Evolutionary conservation across 1,139 yeast genomes (phyloP).

Genomic region (Arxiozyma telluris): DNA sequence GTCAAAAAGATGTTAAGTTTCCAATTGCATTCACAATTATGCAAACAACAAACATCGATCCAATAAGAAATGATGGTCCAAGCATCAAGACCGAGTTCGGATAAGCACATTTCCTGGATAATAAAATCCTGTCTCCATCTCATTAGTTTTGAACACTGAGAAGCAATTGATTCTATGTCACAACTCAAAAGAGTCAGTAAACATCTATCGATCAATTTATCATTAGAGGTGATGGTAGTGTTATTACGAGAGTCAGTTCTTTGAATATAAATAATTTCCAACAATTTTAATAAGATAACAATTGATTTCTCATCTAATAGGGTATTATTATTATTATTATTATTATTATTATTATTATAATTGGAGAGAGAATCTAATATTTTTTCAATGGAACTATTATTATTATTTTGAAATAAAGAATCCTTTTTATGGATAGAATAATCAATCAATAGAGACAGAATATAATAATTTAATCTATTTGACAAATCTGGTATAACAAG

Average conservation of each 20-base stretch:
- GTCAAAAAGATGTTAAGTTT: slow-evolving; percentile 40
- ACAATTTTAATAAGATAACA: not conserved
- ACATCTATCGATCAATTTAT: slow-evolving; percentile 9
- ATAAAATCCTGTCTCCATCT: slow-evolving; percentile 21
- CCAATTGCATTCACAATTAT: slow-evolving; percentile 16
- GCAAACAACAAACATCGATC: slow-evolving; percentile 29
- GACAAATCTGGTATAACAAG: not conserved
- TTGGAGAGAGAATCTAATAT: not conserved
- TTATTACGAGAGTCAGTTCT: not conserved
- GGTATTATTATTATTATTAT: not conserved
- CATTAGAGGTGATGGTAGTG: not conserved
- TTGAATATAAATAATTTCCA: slow-evolving; percentile 1
- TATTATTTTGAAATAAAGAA: not conserved
- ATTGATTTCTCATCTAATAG: not conserved
- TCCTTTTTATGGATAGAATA: not conserved
- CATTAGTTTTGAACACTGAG: slow-evolving; percentile 16
- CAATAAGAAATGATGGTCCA: no score
- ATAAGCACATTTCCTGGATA: not conserved
- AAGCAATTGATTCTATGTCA: slow-evolving; percentile 14
- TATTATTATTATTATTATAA: not conserved
- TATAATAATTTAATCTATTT: not conserved
- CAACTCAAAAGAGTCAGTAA: slow-evolving; percentile 15
- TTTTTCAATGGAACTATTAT: not conserved
- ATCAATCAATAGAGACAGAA: not conserved
- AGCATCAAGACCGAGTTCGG: slow-evolving; percentile 10